Evolutionary conservation across 768 basidiomycete genomes (phyloP).

Genomic region (Naganishia vaughanmartiniae): DNA sequence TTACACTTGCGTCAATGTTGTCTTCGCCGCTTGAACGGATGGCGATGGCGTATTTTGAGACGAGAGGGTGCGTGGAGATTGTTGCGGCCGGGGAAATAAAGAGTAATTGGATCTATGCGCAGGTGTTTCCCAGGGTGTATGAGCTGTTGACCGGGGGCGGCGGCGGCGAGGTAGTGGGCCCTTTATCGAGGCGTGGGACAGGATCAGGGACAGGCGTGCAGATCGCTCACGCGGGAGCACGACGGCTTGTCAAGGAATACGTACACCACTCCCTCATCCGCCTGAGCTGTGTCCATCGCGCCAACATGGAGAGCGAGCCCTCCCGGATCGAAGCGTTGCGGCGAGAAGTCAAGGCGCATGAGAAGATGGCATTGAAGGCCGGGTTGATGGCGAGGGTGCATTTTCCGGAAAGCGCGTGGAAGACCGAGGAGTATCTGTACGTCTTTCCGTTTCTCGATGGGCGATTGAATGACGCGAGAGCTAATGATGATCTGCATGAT

Average conservation of each 20-base stretch:
- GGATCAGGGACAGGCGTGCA: not conserved
- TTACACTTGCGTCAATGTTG: constrained; percentile 17
- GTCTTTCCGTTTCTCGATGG: not conserved
- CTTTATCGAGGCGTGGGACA: not conserved
- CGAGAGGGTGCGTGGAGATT: constrained; percentile 29
- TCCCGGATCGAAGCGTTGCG: not conserved
- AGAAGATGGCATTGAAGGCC: not conserved
- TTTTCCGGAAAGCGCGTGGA: constrained; percentile 20
- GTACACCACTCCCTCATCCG: constrained; percentile 28
- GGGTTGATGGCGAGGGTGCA: constrained; percentile 14
- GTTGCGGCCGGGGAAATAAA: constrained; percentile 16
- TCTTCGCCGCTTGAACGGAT: not conserved
- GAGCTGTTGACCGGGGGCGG: not conserved
- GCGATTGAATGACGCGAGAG: not conserved
- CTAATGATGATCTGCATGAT: not conserved
- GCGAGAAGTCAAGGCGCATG: constrained; percentile 11
- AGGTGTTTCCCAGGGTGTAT: constrained; percentile 29
- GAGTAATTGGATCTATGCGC: constrained; percentile 31
- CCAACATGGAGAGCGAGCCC: constrained; percentile 23
- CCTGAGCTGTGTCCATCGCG: constrained; percentile 30
- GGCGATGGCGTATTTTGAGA: constrained; percentile 31
- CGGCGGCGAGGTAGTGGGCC: not conserved
- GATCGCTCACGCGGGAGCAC: not conserved
- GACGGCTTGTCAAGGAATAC: constrained; percentile 4
- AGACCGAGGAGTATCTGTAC: constrained; percentile 33